A percentile compares a stretch with the other conserved stretches of the same genome.
Evolutionary conservation across 2,329 filamentous ascomycete genomes (phyloP).

Genomic region (Colletotrichum limetticola): DNA sequence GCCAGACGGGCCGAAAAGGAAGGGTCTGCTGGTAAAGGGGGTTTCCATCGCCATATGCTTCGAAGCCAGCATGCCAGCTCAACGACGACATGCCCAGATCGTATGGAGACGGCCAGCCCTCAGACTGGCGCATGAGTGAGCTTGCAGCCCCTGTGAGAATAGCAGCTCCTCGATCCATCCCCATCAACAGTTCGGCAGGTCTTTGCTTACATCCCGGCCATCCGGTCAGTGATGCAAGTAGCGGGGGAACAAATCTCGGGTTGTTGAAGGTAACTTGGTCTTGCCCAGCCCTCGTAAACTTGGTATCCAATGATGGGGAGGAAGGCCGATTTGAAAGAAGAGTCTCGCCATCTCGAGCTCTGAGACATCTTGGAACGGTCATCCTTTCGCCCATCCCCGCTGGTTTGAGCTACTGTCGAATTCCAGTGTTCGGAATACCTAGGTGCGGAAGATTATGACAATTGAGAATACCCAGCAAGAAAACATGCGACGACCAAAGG

Average conservation of each 20-base stretch:
- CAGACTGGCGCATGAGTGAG: not conserved
- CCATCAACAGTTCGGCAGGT: conserved; percentile 10
- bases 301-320: not conserved
- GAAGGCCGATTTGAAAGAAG: not conserved
- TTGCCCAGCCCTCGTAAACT: not conserved
- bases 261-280: not conserved
- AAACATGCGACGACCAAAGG: not conserved
- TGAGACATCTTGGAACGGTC: conserved; percentile 14
- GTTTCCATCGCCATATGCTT: too few species aligned
- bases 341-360: not conserved
- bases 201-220: not conserved
- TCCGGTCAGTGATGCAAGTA: conserved; percentile 3
- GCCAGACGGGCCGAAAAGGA: too few species aligned
- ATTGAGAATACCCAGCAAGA: not conserved
- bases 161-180: not conserved
- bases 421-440: not conserved
- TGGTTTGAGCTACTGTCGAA: not conserved
- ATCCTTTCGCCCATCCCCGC: not conserved
- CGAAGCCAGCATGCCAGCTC: too few species aligned
- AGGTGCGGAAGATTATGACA: conserved; percentile 4
- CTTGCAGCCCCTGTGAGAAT: conserved; percentile 8
- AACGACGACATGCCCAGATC: conserved; percentile 13
- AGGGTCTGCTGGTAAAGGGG: too few species aligned
- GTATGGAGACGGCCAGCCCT: not conserved
- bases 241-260: not conserved